A percentile compares a stretch with the other conserved stretches of the same genome.
Conservation (phyloP, 2,329 filamentous ascomycete species). For the Coniella vitis region DNA sequence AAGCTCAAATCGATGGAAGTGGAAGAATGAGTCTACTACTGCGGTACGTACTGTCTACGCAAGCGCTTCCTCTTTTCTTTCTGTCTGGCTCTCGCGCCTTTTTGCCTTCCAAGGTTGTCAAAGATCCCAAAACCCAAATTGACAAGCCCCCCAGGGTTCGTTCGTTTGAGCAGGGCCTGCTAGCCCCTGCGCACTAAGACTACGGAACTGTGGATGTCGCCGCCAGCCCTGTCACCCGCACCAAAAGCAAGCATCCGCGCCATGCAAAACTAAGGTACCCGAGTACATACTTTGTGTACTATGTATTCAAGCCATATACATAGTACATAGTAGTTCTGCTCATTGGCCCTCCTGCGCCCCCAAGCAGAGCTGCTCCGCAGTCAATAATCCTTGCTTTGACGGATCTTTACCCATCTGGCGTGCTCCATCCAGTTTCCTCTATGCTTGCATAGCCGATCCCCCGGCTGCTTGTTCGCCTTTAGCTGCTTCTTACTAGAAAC, state of each 20-base stretch:
- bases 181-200: neutral
- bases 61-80: no score
- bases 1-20: no score
- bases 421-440: neutral
- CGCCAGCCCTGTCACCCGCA: neutral
- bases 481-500: neutral
- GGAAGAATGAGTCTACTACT: no score
- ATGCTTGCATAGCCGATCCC: constrained; percentile 1
- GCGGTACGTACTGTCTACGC: no score
- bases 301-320: no score
- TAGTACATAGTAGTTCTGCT: no score
- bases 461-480: neutral
- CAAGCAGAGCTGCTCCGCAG: neutral
- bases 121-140: neutral
- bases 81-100: no score
- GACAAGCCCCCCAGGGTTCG: no score
- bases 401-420: neutral
- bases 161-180: neutral
- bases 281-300: no score
- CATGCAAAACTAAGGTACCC: neutral
- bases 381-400: neutral
- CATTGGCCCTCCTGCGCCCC: no score
- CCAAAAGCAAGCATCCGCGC: neutral
- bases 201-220: neutral
- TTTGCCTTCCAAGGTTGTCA: neutral